Base-by-base conservation (phyloP, 2,329 filamentous ascomycete genomes). In the Colletotrichum australisinense region DNA sequence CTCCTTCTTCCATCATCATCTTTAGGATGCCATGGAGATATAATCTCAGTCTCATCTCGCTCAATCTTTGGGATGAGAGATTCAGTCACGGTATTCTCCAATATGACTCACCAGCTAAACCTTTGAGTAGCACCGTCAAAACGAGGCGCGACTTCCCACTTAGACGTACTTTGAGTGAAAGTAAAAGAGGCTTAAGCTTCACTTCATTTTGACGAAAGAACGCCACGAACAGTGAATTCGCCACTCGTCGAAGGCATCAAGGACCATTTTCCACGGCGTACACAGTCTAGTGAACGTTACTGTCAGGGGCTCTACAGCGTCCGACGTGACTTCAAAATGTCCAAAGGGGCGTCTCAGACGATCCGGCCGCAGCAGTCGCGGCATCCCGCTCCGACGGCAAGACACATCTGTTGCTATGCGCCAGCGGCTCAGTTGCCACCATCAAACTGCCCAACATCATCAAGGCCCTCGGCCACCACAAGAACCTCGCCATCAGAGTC, bases 391-490 rank as follows among this genome's bases (percentile, higher is more conserved):
- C 62, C 1, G 72, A 75, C n/a, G 69, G 73, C 30, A 76, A 74
- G 62, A 42, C 22, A 5, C 74, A 73, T 35, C 67, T 69, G 5
- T 65, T 67, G 6, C 62, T 67, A 19, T 69, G 53, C n/a, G 62
- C 63, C 59, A 74, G 38, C 22, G 74, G 74, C 32, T 69, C 68
- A 0, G 74, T 75, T 1, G 95, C 95, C 16, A 95, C 94, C 7
- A 97, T 98, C 79, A 98, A 98, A 80, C 85, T 95, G 3, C 91
- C 91, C 1, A 85, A 89, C 52, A 94, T 95, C 76, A 86, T 93
- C 72, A 78, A 83, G 22, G 87, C 91, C 1, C 88, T 95, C 4
- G 86, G 83, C 19, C 77, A 80, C 57, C 87, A 77, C 78, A 80
- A 75, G 79, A 88, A 84, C 60, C 86, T 98, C 69, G 95, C 94